A percentile compares a stretch with the other conserved stretches of the same genome.
Evolutionary conservation across 1,139 yeast genomes (phyloP).

Genomic region (Ogataea hybrid): DNA sequence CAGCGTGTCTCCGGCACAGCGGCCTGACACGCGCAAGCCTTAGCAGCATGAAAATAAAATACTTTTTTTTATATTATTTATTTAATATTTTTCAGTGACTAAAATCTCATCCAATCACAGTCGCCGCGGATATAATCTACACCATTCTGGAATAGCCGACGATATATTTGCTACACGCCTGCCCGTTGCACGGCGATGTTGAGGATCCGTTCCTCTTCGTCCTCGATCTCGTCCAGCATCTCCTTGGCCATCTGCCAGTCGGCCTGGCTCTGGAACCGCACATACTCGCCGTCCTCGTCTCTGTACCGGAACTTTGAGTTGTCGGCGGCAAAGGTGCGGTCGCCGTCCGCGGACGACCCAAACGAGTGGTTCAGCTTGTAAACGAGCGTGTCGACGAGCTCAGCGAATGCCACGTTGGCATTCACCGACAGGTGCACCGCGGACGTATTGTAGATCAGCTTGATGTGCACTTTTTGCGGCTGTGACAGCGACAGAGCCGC

Average conservation of each 20-base stretch:
- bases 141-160: background rate
- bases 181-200: conserved; percentile 15
- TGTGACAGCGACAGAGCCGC: conserved; percentile 23
- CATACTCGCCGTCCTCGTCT: conserved; percentile 96
- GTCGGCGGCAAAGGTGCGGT: conserved; percentile 12
- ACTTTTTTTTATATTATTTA: background rate
- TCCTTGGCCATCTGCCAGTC: conserved; percentile 63
- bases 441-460: conserved; percentile 50
- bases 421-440: conserved; percentile 47
- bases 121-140: conserved; percentile 5
- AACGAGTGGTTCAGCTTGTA: conserved; percentile 42
- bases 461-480: conserved; percentile 38
- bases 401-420: conserved; percentile 43
- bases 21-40: conserved; percentile 2
- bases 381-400: conserved; percentile 43
- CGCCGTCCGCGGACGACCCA: conserved; percentile 34
- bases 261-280: conserved; percentile 81
- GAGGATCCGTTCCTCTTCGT: conserved; percentile 35
- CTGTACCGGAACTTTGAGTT: conserved; percentile 67
- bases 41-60: background rate
- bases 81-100: background rate
- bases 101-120: conserved; percentile 6
- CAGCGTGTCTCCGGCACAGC: background rate
- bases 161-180: background rate
- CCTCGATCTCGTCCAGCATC: conserved; percentile 45